These are phyloP conservation scores for Raddia distichophylla DNA, from an alignment of 176 grass and related monocot genomes.

Conservation along the genomic window DNA sequence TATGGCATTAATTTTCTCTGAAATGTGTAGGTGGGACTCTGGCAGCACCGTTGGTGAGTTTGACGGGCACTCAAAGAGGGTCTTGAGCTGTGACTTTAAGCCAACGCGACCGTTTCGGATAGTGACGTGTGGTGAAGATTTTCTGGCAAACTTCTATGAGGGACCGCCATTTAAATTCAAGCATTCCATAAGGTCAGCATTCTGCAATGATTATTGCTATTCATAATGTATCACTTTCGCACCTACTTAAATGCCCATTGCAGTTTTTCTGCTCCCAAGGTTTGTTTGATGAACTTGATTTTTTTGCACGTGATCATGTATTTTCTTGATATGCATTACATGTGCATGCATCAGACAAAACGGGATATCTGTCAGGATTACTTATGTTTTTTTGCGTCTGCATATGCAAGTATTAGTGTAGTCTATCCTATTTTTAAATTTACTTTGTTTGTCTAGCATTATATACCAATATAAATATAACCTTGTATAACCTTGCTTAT, in stretches of 20 bases:
- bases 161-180: slow-evolving; percentile 98
- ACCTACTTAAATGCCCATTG: background rate
- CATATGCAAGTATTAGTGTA: background rate
- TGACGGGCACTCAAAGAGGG: slow-evolving; percentile 93
- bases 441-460: background rate
- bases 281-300: slow-evolving; percentile 6
- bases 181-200: slow-evolving; percentile 77
- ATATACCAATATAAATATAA: slow-evolving; percentile 3
- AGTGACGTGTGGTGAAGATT: slow-evolving; percentile 95
- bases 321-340: slow-evolving; percentile 25
- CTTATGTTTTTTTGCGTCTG: background rate
- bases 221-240: background rate
- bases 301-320: background rate
- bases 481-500: slow-evolving; percentile 1
- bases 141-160: slow-evolving; percentile 91
- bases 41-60: slow-evolving; percentile 93
- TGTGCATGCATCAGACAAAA: slow-evolving; percentile 1
- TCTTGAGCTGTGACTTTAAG: slow-evolving; percentile 96
- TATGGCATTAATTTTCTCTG: slow-evolving; percentile 1
- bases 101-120: slow-evolving; percentile 90
- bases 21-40: slow-evolving; percentile 85
- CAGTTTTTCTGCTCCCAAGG: background rate
- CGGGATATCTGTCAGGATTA: background rate
- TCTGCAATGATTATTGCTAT: background rate
- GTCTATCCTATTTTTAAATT: slow-evolving; percentile 14